Conservation (phyloP, 805 yeast species). For the Isabelozyma pseudorhagii region DNA sequence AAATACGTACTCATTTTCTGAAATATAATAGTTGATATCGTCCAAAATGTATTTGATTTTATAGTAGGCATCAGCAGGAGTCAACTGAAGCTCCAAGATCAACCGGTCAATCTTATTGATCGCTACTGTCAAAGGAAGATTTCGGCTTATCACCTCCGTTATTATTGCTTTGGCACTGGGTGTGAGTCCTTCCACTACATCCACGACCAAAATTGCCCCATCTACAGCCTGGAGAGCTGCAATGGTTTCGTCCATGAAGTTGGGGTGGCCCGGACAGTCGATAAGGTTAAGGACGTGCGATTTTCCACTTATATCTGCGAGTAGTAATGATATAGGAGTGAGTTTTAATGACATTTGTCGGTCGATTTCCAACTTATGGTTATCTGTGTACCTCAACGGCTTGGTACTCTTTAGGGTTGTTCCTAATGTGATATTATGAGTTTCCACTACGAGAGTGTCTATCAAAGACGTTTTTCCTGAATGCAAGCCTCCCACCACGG, state of each 20-base stretch:
- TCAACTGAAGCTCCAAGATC: constrained; percentile 72
- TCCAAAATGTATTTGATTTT: constrained; percentile 63
- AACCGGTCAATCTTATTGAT: constrained; percentile 84
- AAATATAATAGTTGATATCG: constrained; percentile 57
- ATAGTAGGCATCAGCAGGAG: constrained; percentile 69
- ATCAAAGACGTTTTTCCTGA: constrained; percentile 83
- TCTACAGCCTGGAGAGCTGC: constrained; percentile 60
- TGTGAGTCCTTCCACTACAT: constrained; percentile 79
- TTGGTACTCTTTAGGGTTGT: constrained; percentile 34
- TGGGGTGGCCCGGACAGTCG: constrained; percentile 92
- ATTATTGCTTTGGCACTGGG: constrained; percentile 50
- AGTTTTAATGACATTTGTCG: constrained; percentile 69
- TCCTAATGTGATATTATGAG: constrained; percentile 47
- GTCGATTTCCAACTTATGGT: constrained; percentile 62
- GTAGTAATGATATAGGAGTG: constrained; percentile 58
- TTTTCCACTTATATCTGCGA: constrained; percentile 47
- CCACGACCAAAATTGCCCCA: constrained; percentile 69
- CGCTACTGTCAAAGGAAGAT: constrained; percentile 55
- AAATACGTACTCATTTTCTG: constrained; percentile 23
- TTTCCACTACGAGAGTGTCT: constrained; percentile 63
- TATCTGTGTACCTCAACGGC: constrained; percentile 67
- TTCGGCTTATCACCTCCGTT: constrained; percentile 47
- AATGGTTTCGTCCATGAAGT: constrained; percentile 74
- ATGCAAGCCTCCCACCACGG: constrained; percentile 75
- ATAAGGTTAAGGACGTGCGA: constrained; percentile 61